Conservation (phyloP, 805 yeast species). For the Ogataea sp. region DNA sequence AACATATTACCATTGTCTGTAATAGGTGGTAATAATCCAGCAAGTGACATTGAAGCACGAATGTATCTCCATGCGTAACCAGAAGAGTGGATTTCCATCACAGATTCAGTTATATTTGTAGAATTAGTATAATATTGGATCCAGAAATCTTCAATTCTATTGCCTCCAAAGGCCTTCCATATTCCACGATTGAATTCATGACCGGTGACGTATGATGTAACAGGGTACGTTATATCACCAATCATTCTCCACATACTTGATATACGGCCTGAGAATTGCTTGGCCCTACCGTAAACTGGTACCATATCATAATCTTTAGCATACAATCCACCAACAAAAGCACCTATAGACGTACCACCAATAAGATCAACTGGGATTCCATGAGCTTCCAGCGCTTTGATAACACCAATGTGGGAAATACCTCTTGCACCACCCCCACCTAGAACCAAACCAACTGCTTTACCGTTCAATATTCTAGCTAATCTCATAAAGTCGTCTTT, state of each 20-base stretch:
- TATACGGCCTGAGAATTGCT: constrained; percentile 75
- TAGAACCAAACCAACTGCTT: constrained; percentile 86
- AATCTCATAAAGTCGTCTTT: constrained; percentile 85
- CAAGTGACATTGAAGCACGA: constrained; percentile 93
- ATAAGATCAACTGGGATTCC: constrained; percentile 91
- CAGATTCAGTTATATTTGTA: constrained; percentile 88
- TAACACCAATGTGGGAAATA: constrained; percentile 81
- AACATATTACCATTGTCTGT: constrained; percentile 89
- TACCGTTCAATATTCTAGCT: constrained; percentile 85
- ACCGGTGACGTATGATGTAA: constrained; percentile 92
- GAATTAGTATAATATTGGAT: constrained; percentile 81
- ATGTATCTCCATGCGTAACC: constrained; percentile 96
- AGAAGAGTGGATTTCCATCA: constrained; percentile 87
- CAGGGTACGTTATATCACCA: constrained; percentile 84
- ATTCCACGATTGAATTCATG: constrained; percentile 95
- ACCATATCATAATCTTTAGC: constrained; percentile 90
- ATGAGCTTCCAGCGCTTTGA: constrained; percentile 82
- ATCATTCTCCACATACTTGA: constrained; percentile 81
- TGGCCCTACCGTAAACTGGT: constrained; percentile 83
- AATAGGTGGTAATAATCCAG: constrained; percentile 85
- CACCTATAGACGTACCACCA: constrained; percentile 96
- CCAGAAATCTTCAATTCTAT: constrained; percentile 96
- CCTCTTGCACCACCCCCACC: constrained; percentile 99
- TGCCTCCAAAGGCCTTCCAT: constrained; percentile 94
- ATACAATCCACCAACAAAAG: constrained; percentile 91